Base-by-base conservation (phyloP, 2,329 filamentous ascomycete species). In the Ophiostoma fasciatum region DNA sequence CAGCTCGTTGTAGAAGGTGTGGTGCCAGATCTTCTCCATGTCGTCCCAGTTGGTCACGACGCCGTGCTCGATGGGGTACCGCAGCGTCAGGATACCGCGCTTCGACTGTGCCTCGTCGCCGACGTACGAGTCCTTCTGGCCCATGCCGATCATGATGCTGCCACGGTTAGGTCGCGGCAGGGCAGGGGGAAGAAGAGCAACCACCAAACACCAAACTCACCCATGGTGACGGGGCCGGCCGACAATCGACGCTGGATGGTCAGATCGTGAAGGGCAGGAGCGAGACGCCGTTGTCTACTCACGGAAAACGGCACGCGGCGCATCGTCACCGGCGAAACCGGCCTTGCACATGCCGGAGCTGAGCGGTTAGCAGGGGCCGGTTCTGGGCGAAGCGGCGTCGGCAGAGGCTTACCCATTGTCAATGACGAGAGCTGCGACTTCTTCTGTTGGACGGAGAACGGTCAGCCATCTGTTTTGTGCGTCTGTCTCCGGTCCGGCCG, bases 281-380 rank as follows among this genome's bases (percentile, higher is more conserved):
- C 28, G 26, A 30, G 35, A 33, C 28, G 39, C 37, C 28, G n/a
- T n/a, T n/a, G n/a, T n/a, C n/a, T n/a, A 87, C 88, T 94, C 82
- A 96, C 88, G 90, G 79, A 98, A 98, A 63, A 98, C 90, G 70
- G 90, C 90, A 78, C 90, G 80, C 64, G 90, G 90, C 70, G 90
- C 90, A 82, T 98, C 90, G 62, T 98, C 90, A 85, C 90, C 90
- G 74, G 90, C 90, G 71, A 98, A 98, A 87, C 90, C 90, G 81
- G 90, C 90, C 77, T 98, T 98, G 74, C 90, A 98, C 90, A 98
- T 96, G 78, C 90, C 90, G 69, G 90, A 96, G 80, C 88, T 96
- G 64, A 42, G 49, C 39, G 49, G 58, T 68, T 49, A 68, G 64
- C 34, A 42, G 18, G 7, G 15, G 35, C 15, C 15, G 11, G 10